A percentile compares a stretch with the other conserved stretches of the same genome.
phyloP scores from a whole-genome alignment of 2,329 filamentous ascomycete species.

The Tolypocladium amazonense region DNA sequence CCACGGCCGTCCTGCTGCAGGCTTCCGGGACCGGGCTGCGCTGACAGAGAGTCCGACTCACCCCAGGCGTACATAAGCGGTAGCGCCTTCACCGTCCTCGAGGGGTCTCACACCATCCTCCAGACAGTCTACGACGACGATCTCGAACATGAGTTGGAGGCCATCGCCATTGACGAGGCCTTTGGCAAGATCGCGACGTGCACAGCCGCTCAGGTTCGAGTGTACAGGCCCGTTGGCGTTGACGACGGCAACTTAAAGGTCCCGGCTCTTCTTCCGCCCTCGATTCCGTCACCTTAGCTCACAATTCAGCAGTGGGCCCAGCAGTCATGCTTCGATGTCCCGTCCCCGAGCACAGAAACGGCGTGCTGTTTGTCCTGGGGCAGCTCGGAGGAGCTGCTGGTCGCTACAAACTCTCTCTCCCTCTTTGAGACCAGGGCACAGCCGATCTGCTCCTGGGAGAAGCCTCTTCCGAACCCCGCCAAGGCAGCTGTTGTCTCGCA shows the following conservation, averaged over 20 bases:
- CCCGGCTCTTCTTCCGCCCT: constrained; percentile 3
- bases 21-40: neutral
- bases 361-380: constrained; percentile 68
- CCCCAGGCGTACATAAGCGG: constrained; percentile 78
- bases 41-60: neutral
- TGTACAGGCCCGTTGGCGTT: constrained; percentile 67
- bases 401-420: constrained; percentile 59
- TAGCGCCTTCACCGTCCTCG: constrained; percentile 74
- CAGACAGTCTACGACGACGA: constrained; percentile 91
- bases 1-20: neutral
- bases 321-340: constrained; percentile 48
- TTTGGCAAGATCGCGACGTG: constrained; percentile 79
- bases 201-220: constrained; percentile 53
- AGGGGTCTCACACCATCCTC: constrained; percentile 60
- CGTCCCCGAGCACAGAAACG: constrained; percentile 20
- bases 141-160: constrained; percentile 48
- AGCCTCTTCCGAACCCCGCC: constrained; percentile 59
- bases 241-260: constrained; percentile 68
- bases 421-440: constrained; percentile 49
- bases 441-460: constrained; percentile 59
- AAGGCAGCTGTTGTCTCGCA: constrained; percentile 73
- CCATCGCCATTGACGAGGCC: constrained; percentile 69
- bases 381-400: constrained; percentile 69
- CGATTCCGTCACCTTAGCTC: constrained; percentile 12
- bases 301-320: constrained; percentile 44